Evolutionary conservation across 208 protist species (phyloP).

Genomic region (Acanthamoeba divionensis): DNA sequence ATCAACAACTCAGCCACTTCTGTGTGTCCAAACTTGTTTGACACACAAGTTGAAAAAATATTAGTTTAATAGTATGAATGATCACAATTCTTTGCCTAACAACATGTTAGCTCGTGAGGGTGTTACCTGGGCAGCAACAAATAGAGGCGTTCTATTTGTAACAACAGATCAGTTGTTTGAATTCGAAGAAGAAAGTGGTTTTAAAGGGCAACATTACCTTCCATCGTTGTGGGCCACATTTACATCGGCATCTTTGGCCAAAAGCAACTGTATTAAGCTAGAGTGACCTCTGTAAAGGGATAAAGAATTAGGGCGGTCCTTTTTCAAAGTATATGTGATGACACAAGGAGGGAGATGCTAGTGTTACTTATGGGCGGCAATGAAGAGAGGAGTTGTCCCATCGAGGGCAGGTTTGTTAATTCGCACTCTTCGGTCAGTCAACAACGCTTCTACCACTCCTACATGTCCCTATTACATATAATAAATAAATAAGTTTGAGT

Average conservation of each 20-base stretch:
- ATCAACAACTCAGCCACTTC: constrained; percentile 17
- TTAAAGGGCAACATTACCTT: too few species aligned
- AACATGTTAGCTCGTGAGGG: background rate
- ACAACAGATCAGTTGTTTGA: too few species aligned
- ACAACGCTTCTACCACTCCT: background rate
- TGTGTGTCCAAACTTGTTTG: background rate
- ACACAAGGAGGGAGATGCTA: too few species aligned
- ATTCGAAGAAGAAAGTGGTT: too few species aligned
- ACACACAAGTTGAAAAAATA: background rate
- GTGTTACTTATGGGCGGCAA: background rate
- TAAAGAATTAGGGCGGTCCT: background rate
- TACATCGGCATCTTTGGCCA: constrained; percentile 12
- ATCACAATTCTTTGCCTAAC: background rate
- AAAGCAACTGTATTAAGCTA: background rate
- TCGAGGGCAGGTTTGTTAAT: background rate
- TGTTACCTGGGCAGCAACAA: background rate
- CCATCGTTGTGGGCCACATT: background rate
- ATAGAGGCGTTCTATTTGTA: constrained; percentile 26
- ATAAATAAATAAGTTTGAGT: too few species aligned
- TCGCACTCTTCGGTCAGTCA: background rate
- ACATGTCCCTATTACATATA: constrained; percentile 12
- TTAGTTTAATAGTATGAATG: background rate
- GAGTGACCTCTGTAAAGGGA: background rate
- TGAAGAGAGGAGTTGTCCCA: constrained; percentile 7
- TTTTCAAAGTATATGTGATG: too few species aligned